Base-by-base conservation (phyloP, 352 stramenopile genomes). In the Phytophthora foliorum region DNA sequence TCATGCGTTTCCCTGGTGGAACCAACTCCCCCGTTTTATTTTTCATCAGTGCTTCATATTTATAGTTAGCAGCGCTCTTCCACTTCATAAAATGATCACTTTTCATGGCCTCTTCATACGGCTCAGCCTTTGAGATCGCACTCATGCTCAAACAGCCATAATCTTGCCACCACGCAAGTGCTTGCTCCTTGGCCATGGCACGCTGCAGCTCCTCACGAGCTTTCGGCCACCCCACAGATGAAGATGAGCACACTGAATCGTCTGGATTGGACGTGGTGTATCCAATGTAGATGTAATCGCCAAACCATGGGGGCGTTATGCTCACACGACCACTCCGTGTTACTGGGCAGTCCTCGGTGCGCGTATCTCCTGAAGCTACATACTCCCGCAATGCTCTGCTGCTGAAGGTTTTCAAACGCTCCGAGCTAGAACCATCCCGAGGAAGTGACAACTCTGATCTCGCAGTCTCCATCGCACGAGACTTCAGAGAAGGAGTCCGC, bases 91-190 rank as follows among this genome's bases (percentile, higher is more conserved):
- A 38, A 2, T 38, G 1, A 1, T 38, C 32, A 10, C 32, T 38
- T 38, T 16, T 10, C 32, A 38, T 29, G 3, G 25, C 25, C 25
- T 57, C 50, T n/a, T 7, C 16, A 10, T 32, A 36, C 5, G 52
- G 22, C 7, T 48, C 34, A 9, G 52, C 10, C 24, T 59, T 36
- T 38, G 9, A 17, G 17, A 39, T 49, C 0, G 38, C 52, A 19
- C 52, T 22, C 52, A 49, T 49, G 11, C 36, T 59, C 9, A 59
- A 36, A 17, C 52, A 49, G n/a, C 52, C 49, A 39, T 59, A 59
- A 24, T 59, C 52, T 25, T 59, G 52, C 52, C 52, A 59, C 38
- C 36, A 59, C 17, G 34, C 7, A 41, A 11, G 34, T 5, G 34
- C 34, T 41, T 41, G 9, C 4, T 41, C 34, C 34, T 41, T 41